phyloP scores from a whole-genome alignment of 2,329 filamentous ascomycete species.

The Dryadomyces quercivorus region DNA sequence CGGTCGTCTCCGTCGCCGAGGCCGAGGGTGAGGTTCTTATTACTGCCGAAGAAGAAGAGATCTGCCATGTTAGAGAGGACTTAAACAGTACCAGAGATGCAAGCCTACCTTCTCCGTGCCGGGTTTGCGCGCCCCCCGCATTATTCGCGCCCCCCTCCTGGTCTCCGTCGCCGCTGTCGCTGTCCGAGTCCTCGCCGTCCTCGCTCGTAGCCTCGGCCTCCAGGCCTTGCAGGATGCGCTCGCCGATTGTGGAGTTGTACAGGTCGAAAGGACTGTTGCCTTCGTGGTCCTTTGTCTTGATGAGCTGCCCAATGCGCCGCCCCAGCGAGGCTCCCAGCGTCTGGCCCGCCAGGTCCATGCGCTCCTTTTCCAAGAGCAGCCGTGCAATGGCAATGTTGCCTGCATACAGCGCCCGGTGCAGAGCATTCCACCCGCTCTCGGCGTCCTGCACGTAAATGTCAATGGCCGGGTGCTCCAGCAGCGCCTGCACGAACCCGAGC shows the following conservation, averaged over 20 bases:
- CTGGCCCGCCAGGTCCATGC: constrained; percentile 48
- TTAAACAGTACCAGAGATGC: not conserved
- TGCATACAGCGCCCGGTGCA: constrained; percentile 82
- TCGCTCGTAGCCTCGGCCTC: not conserved
- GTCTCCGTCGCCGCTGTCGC: not conserved
- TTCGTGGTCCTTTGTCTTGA: constrained; percentile 92
- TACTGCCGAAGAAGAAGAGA: constrained; percentile 88
- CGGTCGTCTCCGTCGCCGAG: constrained; percentile 94
- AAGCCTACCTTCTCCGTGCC: constrained; percentile 41
- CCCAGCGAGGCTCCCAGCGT: constrained; percentile 44
- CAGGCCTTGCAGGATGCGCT: constrained; percentile 47
- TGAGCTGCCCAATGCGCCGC: constrained; percentile 55
- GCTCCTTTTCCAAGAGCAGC: constrained; percentile 67
- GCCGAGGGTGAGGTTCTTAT: constrained; percentile 85
- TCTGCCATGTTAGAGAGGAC: constrained; percentile 31
- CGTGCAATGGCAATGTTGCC: constrained; percentile 82
- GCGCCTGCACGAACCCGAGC: constrained; percentile 60
- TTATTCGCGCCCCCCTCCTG: not conserved
- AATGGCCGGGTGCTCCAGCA: constrained; percentile 70
- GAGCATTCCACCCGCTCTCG: constrained; percentile 91
- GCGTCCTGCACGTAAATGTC: constrained; percentile 80
- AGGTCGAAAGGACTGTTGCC: constrained; percentile 91
- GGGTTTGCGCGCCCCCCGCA: constrained; percentile 9
- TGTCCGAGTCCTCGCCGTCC: constrained; percentile 3
- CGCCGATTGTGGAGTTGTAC: constrained; percentile 75